Evolutionary conservation across 352 stramenopile genomes (phyloP), one percentile per base, ranked within the genome.

Genomic region (Pilasporangium apinafurcum): DNA sequence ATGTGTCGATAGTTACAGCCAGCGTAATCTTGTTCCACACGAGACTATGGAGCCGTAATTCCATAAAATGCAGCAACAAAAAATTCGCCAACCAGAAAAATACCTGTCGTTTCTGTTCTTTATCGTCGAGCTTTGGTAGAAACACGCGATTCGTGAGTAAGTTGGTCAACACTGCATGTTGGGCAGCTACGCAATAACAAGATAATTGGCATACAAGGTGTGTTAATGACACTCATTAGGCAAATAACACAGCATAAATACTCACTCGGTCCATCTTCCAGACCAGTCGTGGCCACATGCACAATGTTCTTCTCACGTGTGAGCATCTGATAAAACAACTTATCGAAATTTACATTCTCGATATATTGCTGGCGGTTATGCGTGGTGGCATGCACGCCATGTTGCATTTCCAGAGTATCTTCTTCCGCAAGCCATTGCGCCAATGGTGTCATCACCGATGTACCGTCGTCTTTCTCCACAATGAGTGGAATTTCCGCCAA

Each of bases 21-120:
- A 92, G 60, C 49, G 78, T 70, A 20, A 90, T 59, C 44, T 87
- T 87, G 60, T 92, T 92, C 81, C 77, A 92, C 45, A 92, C 75
- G 24, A 89, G 68, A 40, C 67, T 76, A 52, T 88, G 75, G 14
- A 92, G 55, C 35, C 74, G 66, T 31, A 92, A 49, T 35, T 90
- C 77, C 72, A 86, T 86, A 51, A 92, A 92, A 50, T 92, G 77
- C 33, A 81, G 55, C 3, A 92, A 64, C n/a, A 92, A 47, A 4
- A 83, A 53, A 44, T 86, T 86, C 14, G 75, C 81, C 30, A 92
- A 66, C 77, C 81, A 90, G 40, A 75, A 67, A 45, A 86, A 92
- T 26, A 75, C 75, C 34, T 58, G 65, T 26, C 64, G 64, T 30
- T 70, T 79, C 53, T 81, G 65, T 22, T 83, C 58, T 0, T 45